phyloP scores from a whole-genome alignment of 805 yeast genomes.

The Tetrapisispora pingtungensis region DNA sequence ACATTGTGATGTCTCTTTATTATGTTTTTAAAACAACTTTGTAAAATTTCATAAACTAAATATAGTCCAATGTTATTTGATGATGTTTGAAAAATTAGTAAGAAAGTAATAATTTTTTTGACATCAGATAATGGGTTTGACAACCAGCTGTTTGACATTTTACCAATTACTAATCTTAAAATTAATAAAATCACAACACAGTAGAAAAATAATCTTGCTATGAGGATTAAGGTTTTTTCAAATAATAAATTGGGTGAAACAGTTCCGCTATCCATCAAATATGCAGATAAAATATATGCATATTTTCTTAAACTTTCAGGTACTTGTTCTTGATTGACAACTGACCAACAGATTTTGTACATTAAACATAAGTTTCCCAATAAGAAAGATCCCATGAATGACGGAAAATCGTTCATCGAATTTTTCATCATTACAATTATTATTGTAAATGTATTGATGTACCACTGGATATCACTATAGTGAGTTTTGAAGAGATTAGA shows the following conservation, averaged over 20 bases:
- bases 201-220: conserved; percentile 30
- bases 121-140: conserved; percentile 7
- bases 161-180: conserved; percentile 22
- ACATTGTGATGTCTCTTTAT: conserved; percentile 6
- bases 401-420: conserved; percentile 20
- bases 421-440: conserved; percentile 19
- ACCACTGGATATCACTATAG: conserved; percentile 37
- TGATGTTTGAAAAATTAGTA: conserved; percentile 43
- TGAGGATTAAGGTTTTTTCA: conserved; percentile 22
- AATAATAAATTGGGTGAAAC: conserved; percentile 22
- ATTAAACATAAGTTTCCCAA: conserved; percentile 37
- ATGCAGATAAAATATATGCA: conserved; percentile 4
- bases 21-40: conserved; percentile 5
- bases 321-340: conserved; percentile 43
- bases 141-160: conserved; percentile 6
- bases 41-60: conserved; percentile 29
- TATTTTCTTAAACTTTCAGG: conserved; percentile 28
- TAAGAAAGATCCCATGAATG: conserved; percentile 39
- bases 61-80: conserved; percentile 41
- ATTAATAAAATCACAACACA: conserved; percentile 27
- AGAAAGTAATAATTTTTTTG: conserved; percentile 26
- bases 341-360: conserved; percentile 47
- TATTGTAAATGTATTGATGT: conserved; percentile 34
- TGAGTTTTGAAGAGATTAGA: conserved; percentile 32
- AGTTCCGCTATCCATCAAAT: conserved; percentile 8